phyloP scores from a whole-genome alignment of 306 rosid genomes.

The Vigna unguiculata region DNA sequence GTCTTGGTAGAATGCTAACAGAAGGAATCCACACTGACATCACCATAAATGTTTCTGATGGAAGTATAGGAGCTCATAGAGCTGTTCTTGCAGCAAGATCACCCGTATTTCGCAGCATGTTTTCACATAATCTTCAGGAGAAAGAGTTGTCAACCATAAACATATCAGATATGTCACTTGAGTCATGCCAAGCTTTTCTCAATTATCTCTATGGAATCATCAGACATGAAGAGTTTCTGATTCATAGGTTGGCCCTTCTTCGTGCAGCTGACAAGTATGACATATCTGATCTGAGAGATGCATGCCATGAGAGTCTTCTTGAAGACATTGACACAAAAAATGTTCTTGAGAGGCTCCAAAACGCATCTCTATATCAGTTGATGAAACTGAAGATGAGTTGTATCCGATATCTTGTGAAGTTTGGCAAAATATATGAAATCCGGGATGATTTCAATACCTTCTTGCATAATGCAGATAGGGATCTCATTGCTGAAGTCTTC shows the following conservation, averaged over 20 bases:
- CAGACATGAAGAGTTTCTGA: slow-evolving; percentile 73
- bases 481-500: slow-evolving; percentile 82
- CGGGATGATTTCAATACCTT: slow-evolving; percentile 80
- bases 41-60: slow-evolving; percentile 75
- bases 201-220: slow-evolving; percentile 85
- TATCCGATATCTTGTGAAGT: slow-evolving; percentile 84
- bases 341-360: slow-evolving; percentile 95
- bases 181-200: slow-evolving; percentile 82
- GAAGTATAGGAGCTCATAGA: slow-evolving; percentile 91
- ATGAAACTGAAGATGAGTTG: slow-evolving; percentile 77
- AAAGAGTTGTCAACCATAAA: slow-evolving; percentile 79
- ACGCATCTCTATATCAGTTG: slow-evolving; percentile 81
- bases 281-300: slow-evolving; percentile 80
- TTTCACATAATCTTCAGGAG: slow-evolving; percentile 87
- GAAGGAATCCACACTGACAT: slow-evolving; percentile 94
- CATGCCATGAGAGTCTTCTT: slow-evolving; percentile 90
- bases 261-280: slow-evolving; percentile 94
- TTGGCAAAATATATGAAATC: slow-evolving; percentile 88
- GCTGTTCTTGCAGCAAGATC: slow-evolving; percentile 92
- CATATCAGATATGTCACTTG: slow-evolving; percentile 91
- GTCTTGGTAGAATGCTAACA: slow-evolving; percentile 79
- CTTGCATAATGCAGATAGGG: slow-evolving; percentile 87
- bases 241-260: slow-evolving; percentile 79
- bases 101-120: slow-evolving; percentile 94
- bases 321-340: slow-evolving; percentile 91